These are phyloP conservation scores for Daedalea quercina DNA, from an alignment of 768 basidiomycete species.

Conservation along the genomic window DNA sequence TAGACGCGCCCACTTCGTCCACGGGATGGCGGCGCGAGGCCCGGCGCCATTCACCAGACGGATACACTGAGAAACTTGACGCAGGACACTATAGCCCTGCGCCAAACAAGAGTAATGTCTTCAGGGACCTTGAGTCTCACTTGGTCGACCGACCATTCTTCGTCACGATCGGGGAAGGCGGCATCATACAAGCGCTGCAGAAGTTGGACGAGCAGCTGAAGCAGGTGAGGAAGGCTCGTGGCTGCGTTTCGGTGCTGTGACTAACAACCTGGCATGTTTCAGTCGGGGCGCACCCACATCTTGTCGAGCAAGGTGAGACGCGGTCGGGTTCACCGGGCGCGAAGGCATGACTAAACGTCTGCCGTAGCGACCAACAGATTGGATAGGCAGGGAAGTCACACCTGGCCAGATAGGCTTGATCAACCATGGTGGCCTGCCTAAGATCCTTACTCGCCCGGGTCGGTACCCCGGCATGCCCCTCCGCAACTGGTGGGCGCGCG, in stretches of 20 bases:
- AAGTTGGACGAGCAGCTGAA: slow-evolving; percentile 60
- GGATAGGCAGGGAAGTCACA: slow-evolving; percentile 65
- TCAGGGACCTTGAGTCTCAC: slow-evolving; percentile 41
- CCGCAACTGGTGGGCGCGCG: slow-evolving; percentile 80
- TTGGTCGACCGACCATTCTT: slow-evolving; percentile 64
- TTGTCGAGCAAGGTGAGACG: slow-evolving; percentile 55
- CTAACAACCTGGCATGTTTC: slow-evolving; percentile 3
- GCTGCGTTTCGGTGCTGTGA: background rate
- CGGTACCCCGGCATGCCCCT: slow-evolving; percentile 73
- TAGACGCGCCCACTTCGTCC: background rate
- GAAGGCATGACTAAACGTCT: background rate
- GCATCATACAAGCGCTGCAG: slow-evolving; percentile 61
- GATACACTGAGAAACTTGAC: background rate
- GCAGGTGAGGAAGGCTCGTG: slow-evolving; percentile 28
- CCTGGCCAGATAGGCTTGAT: slow-evolving; percentile 72
- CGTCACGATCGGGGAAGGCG: slow-evolving; percentile 58
- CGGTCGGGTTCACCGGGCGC: background rate
- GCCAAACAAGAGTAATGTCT: slow-evolving; percentile 25
- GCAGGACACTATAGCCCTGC: background rate
- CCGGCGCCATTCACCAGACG: background rate
- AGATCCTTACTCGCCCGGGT: slow-evolving; percentile 66
- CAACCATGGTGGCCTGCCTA: slow-evolving; percentile 78
- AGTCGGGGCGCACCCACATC: slow-evolving; percentile 53
- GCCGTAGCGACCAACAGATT: slow-evolving; percentile 49
- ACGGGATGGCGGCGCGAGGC: background rate